These are phyloP conservation scores for Acanthamoeba royreba DNA, from an alignment of 208 protist genomes.

Conservation along the genomic window DNA sequence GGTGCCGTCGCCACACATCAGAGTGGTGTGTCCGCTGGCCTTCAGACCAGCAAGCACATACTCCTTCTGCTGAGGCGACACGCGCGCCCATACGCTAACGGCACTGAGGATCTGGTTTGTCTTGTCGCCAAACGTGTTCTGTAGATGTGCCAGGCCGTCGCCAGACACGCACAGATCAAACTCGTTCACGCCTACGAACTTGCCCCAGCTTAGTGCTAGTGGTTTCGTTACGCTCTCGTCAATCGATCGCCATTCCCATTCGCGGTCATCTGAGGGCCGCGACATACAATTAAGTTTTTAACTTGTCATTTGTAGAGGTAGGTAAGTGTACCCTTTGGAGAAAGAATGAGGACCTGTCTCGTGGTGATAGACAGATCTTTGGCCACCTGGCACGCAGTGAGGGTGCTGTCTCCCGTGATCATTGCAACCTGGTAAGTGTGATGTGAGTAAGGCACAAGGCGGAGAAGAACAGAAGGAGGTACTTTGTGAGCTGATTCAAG, in stretches of 20 bases:
- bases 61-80: slow-evolving; percentile 82
- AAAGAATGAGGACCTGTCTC: slow-evolving; percentile 29
- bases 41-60: slow-evolving; percentile 56
- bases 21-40: slow-evolving; percentile 59
- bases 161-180: neutral
- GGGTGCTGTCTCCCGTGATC: slow-evolving; percentile 97
- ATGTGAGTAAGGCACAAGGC: neutral
- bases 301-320: neutral
- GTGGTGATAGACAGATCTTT: slow-evolving; percentile 73
- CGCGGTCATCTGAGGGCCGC: neutral
- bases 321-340: neutral
- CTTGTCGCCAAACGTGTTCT: neutral
- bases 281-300: neutral
- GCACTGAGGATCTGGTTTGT: neutral
- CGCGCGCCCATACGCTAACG: slow-evolving; percentile 23
- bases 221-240: neutral
- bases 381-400: slow-evolving; percentile 96
- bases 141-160: neutral
- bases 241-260: neutral
- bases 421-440: slow-evolving; percentile 82
- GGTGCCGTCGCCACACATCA: slow-evolving; percentile 93
- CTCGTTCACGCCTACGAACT: neutral
- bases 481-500: slow-evolving; percentile 69
- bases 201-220: neutral
- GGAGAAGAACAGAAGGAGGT: neutral